phyloP scores from a whole-genome alignment of 495 filamentous ascomycete species.

The Darksidea phi region DNA sequence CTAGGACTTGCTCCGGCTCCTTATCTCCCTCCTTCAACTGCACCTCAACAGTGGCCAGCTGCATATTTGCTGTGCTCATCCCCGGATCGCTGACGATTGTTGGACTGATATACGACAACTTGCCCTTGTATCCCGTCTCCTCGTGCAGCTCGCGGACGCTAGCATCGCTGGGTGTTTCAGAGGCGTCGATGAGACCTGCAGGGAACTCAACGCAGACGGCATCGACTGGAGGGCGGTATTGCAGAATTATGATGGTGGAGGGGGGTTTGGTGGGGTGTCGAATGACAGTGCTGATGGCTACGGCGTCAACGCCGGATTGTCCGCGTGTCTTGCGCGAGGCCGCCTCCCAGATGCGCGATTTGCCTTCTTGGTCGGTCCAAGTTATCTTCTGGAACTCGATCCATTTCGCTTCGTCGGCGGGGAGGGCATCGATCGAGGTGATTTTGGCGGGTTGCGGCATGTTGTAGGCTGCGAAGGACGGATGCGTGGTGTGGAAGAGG shows the following conservation, averaged over 20 bases:
- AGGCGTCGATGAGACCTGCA: conserved; percentile 79
- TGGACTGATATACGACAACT: conserved; percentile 59
- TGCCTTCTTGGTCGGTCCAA: conserved; percentile 54
- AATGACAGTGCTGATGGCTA: conserved; percentile 86
- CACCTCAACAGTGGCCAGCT: conserved; percentile 43
- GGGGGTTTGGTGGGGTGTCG: conserved; percentile 65
- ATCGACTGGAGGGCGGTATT: conserved; percentile 80
- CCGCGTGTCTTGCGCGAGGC: conserved; percentile 55
- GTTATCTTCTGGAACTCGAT: conserved; percentile 52
- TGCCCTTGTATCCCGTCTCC: conserved; percentile 86
- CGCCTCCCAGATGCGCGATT: conserved; percentile 53
- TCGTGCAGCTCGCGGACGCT: conserved; percentile 83
- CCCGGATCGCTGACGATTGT: conserved; percentile 43
- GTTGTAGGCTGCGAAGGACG: conserved; percentile 23
- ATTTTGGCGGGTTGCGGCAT: conserved; percentile 44
- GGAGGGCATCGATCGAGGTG: conserved; percentile 47
- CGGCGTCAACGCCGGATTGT: conserved; percentile 73
- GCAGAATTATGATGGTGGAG: conserved; percentile 69
- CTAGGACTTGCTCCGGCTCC: conserved; percentile 44
- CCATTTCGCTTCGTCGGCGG: conserved; percentile 52
- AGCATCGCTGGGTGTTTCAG: conserved; percentile 74
- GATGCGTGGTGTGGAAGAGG: neutral
- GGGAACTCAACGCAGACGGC: conserved; percentile 80
- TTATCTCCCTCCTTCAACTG: conserved; percentile 41
- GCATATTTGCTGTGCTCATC: conserved; percentile 45